Evolutionary conservation across 2,329 filamentous ascomycete genomes (phyloP), one percentile per base, ranked within the genome.

Genomic region (Penicillium sp.): DNA sequence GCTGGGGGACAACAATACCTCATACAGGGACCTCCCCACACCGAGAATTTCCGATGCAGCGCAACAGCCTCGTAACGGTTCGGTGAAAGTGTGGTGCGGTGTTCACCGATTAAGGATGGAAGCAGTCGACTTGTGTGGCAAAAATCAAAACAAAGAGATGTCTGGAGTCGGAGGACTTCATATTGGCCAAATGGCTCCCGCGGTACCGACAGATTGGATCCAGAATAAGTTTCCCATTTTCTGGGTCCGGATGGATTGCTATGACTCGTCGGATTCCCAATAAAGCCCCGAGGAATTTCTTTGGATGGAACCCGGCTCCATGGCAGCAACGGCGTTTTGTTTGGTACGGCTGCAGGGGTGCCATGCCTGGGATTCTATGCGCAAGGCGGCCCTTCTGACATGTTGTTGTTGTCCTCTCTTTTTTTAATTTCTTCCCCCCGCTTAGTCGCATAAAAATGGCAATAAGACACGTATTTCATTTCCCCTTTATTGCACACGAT

Each of bases 171-270:
- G 24, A 27, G 24, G 8, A 8, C 24, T 8, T 27, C 24, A 8
- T 6, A 27, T 2, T 27, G 24, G 24, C 8, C 8, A 8, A 8
- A 27, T 27, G 56, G 60, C 53, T 55, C 57, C 47, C 42, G 59
- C 49, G 58, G 54, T 65, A 58, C 63, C 63, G 63, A 61, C 52
- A 43, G 56, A 27, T 44, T 61, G 63, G 63, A 52, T 60, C 58
- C 62, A 55, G 56, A 55, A 39, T 47, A 53, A 53, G 56, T 54
- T 60, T 65, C 61, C 63, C 47, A 52, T 39, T 54, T 53, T 48
- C 55, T 57, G 61, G 62, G 63, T 61, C 61, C 46, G 47, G 53
- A 44, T 34, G 38, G 53, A 48, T 49, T 49, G 36, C 49, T 62
- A 45, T 58, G 53, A 61, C 60, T 59, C 56, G 60, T 59, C 55